Base-by-base conservation (phyloP, 345 rosid genomes). In the Viola odorata region DNA sequence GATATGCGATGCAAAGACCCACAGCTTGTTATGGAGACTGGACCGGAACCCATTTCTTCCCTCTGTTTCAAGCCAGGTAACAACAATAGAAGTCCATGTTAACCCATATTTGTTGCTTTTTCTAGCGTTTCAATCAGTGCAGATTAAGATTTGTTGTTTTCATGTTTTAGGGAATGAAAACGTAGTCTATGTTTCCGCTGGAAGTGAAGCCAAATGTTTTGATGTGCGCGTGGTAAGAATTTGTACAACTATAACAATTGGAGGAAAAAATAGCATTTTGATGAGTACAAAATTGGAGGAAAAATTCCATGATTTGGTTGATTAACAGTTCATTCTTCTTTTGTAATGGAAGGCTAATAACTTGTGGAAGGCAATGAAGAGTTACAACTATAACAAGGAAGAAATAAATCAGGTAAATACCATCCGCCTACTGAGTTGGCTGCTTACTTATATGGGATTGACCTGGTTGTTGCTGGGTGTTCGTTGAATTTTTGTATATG, bases 1-100 rank as follows among this genome's bases (percentile, higher is more conserved):
- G 96, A 92, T 75, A 73, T 85, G 83, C 77, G 98, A 50, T 89
- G 98, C 86, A 84, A 89, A 74, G 94, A 92, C 55, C 95, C 76
- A 37, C 95, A 87, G 55, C 69, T 76, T 63, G 66, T 80, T 55
- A 76, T 85, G 69, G 85, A 82, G 6, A 78, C 84, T 66, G 83
- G 85, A 42, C 71, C 71, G 53, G 87, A 89, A 68, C 86, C 96
- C 4, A 68, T 85, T 71, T 74, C 91, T 8, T 89, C 95, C 8
- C 64, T 92, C 6, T 88, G 88, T 70, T 85, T 91, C 71, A 88
- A 84, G 72, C 69, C 96, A 58, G 97, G 97, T 85, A 37, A 61
- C 68, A 53, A 32, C 6, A 8, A 42, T 6, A 42, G 11, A 42
- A 42, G 1, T 42, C 7, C 7, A 42, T 11, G 45, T 1, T 42